These are phyloP conservation scores for Debaryomyces sp. DNA, from an alignment of 1,139 yeast species.

Conservation along the genomic window DNA sequence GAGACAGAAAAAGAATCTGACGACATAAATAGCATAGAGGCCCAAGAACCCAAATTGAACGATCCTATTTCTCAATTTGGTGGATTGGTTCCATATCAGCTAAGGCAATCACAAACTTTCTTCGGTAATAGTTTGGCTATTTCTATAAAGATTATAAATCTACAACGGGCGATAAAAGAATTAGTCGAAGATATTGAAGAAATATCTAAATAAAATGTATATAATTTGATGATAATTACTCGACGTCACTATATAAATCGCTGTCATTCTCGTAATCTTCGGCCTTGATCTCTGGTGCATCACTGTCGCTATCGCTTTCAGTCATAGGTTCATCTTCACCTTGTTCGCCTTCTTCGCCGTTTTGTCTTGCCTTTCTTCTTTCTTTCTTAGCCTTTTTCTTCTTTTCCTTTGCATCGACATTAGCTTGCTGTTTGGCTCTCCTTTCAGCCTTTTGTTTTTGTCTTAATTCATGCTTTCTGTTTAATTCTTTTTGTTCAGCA, in stretches of 20 bases:
- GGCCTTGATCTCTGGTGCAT: constrained; percentile 40
- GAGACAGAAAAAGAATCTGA: constrained; percentile 1
- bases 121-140: constrained; percentile 34
- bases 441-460: constrained; percentile 69
- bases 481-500: constrained; percentile 62
- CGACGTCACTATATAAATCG: constrained; percentile 50
- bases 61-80: constrained; percentile 58
- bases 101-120: constrained; percentile 40
- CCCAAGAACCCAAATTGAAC: constrained; percentile 11
- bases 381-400: constrained; percentile 73
- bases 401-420: constrained; percentile 75
- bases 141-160: constrained; percentile 30
- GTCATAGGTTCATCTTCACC: constrained; percentile 17
- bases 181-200: constrained; percentile 20
- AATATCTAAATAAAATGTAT: constrained; percentile 7
- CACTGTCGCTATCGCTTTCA: constrained; percentile 23
- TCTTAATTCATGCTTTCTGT: constrained; percentile 65
- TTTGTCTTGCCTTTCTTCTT: constrained; percentile 65
- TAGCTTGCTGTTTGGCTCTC: constrained; percentile 76
- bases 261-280: constrained; percentile 53
- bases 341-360: constrained; percentile 31
- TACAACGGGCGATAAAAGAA: constrained; percentile 24
- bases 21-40: neutral
- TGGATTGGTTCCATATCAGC: constrained; percentile 45
- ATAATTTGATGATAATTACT: constrained; percentile 15